Conservation (phyloP, 345 rosid genomes). For the Pistacia integerrima region DNA sequence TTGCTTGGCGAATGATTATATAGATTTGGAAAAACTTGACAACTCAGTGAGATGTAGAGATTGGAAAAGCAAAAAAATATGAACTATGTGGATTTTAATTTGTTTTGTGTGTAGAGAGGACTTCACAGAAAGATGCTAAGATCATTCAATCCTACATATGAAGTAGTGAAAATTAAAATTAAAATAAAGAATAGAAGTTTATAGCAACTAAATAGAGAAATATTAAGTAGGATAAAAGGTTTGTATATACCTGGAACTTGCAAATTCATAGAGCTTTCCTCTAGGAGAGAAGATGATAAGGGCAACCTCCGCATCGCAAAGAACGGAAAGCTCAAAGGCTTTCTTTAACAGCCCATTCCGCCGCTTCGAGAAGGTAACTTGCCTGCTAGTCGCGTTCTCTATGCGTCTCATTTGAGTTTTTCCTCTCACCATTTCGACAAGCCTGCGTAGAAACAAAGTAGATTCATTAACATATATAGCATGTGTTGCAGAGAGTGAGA, state of each 20-base stretch:
- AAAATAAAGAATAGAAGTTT: not conserved
- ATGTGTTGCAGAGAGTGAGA: no score
- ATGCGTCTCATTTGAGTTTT: slow-evolving; percentile 77
- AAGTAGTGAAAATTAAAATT: no score
- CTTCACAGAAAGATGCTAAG: not conserved
- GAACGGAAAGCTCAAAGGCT: slow-evolving; percentile 78
- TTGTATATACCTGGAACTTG: slow-evolving; percentile 51
- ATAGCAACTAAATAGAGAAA: not conserved
- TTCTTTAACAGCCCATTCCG: slow-evolving; percentile 75
- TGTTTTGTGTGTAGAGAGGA: not conserved
- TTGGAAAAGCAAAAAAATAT: not conserved
- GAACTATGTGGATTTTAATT: not conserved
- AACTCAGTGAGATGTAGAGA: not conserved
- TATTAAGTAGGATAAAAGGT: not conserved
- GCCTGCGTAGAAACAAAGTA: no score
- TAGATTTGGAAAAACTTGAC: no score
- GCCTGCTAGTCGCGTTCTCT: slow-evolving; percentile 80
- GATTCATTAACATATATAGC: no score
- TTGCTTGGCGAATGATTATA: no score
- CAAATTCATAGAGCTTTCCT: slow-evolving; percentile 70
- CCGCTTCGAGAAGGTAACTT: slow-evolving; percentile 81
- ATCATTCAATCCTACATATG: not conserved
- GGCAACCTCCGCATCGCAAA: slow-evolving; percentile 81
- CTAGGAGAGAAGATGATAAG: slow-evolving; percentile 72
- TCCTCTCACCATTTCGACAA: slow-evolving; percentile 60